phyloP scores from a whole-genome alignment of 2,329 filamentous ascomycete genomes.

The Ascochyta rabiei region DNA sequence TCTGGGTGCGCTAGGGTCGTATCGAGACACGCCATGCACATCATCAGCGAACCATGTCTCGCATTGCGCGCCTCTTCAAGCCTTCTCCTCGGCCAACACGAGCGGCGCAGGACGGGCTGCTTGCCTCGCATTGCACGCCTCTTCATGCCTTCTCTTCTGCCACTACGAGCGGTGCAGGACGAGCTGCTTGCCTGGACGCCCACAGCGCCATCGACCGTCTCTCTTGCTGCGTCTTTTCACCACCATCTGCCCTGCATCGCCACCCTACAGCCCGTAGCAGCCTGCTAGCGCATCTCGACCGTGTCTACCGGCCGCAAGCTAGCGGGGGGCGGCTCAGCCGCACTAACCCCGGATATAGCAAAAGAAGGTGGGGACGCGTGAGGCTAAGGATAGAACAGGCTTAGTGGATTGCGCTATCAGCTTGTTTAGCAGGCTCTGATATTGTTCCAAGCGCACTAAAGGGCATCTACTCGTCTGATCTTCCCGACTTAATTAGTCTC shows the following conservation, averaged over 20 bases:
- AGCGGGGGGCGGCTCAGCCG: too few species aligned
- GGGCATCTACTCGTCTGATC: too few species aligned
- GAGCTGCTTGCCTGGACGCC: background rate
- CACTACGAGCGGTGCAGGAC: constrained; percentile 4
- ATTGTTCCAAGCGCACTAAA: too few species aligned
- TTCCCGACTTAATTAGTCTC: too few species aligned
- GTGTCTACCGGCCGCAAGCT: too few species aligned
- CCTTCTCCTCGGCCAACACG: constrained; percentile 2
- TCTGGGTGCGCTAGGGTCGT: constrained; percentile 7
- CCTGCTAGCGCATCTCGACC: background rate
- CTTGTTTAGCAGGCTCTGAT: too few species aligned
- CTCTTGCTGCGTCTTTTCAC: background rate
- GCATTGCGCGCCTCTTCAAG: constrained; percentile 1
- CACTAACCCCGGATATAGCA: too few species aligned
- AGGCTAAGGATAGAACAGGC: too few species aligned
- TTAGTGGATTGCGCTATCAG: too few species aligned
- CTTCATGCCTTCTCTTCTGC: constrained; percentile 1
- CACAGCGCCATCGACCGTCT: background rate
- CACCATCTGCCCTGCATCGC: constrained; percentile 9
- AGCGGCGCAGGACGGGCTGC: background rate
- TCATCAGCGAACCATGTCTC: constrained; percentile 8
- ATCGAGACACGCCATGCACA: background rate
- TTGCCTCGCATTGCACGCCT: constrained; percentile 5
- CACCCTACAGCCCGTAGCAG: constrained; percentile 1
- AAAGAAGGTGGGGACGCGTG: too few species aligned